Evolutionary conservation across 768 basidiomycete species (phyloP).

Genomic region (Tulasnella sp.): DNA sequence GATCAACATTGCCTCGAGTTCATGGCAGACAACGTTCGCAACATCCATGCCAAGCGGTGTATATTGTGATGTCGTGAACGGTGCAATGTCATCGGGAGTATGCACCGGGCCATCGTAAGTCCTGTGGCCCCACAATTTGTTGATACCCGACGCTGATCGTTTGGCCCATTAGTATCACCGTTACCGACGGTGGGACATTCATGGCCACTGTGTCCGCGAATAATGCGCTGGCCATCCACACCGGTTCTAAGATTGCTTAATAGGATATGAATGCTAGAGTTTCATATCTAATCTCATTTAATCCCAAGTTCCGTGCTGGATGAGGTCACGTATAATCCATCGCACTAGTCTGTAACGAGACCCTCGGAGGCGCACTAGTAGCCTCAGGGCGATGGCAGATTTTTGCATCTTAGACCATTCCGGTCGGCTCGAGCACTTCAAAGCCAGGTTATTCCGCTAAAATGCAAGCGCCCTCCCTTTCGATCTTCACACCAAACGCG

Average conservation of each 20-base stretch:
- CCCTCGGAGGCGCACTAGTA: no score
- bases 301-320: no score
- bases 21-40: constrained; percentile 13
- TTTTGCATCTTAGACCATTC: no score
- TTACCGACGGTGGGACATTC: constrained; percentile 36
- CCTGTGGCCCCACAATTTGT: background rate
- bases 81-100: background rate
- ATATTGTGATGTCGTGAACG: constrained; percentile 15
- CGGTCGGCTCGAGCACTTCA: no score
- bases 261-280: no score
- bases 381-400: no score
- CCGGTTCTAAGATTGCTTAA: constrained; percentile 11
- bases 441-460: no score
- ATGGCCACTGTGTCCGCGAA: constrained; percentile 41
- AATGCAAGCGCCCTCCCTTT: no score
- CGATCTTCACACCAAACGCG: no score
- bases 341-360: no score
- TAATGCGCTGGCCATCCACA: constrained; percentile 30
- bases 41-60: constrained; percentile 7
- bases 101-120: constrained; percentile 15
- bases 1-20: constrained; percentile 4
- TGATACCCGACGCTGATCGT: background rate
- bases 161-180: constrained; percentile 32
- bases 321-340: no score
- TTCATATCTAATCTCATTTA: no score